Evolutionary conservation across 2,329 filamentous ascomycete genomes (phyloP).

Genomic region (Chaetoscypha palmicola): DNA sequence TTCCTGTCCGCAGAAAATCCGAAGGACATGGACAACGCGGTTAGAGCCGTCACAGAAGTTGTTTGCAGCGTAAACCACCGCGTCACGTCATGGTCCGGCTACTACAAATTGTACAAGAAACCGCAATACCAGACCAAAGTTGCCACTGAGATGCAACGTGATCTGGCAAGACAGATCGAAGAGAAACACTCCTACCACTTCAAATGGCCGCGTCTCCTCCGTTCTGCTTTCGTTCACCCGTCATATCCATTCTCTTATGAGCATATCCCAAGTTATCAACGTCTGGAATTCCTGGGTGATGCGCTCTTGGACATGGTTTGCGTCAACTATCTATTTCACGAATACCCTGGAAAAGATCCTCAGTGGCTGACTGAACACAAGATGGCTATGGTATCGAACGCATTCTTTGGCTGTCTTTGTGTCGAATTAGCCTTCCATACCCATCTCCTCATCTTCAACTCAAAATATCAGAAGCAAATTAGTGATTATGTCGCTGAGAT

Average conservation of each 20-base stretch:
- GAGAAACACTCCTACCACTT: slow-evolving; percentile 56
- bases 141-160: slow-evolving; percentile 58
- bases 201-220: slow-evolving; percentile 64
- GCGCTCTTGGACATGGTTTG: slow-evolving; percentile 79
- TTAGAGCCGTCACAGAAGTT: slow-evolving; percentile 59
- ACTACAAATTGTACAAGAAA: slow-evolving; percentile 59
- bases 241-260: slow-evolving; percentile 72
- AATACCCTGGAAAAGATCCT: slow-evolving; percentile 72
- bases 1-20: slow-evolving; percentile 43
- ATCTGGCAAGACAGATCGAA: slow-evolving; percentile 61
- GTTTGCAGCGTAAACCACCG: slow-evolving; percentile 63
- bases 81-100: slow-evolving; percentile 65
- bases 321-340: slow-evolving; percentile 73
- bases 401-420: slow-evolving; percentile 78
- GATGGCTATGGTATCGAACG: slow-evolving; percentile 98
- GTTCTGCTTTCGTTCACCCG: slow-evolving; percentile 82
- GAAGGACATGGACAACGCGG: slow-evolving; percentile 48
- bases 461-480: slow-evolving; percentile 39
- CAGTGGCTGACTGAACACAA: slow-evolving; percentile 99
- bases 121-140: slow-evolving; percentile 63
- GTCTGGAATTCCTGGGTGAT: slow-evolving; percentile 88
- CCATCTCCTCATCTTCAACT: slow-evolving; percentile 55
- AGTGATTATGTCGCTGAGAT: slow-evolving; percentile 52
- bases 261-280: slow-evolving; percentile 79
- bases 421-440: slow-evolving; percentile 72